These are phyloP conservation scores for Dichotomocladium elegans DNA, from an alignment of 371 early-diverging fungal genomes.

Conservation along the genomic window DNA sequence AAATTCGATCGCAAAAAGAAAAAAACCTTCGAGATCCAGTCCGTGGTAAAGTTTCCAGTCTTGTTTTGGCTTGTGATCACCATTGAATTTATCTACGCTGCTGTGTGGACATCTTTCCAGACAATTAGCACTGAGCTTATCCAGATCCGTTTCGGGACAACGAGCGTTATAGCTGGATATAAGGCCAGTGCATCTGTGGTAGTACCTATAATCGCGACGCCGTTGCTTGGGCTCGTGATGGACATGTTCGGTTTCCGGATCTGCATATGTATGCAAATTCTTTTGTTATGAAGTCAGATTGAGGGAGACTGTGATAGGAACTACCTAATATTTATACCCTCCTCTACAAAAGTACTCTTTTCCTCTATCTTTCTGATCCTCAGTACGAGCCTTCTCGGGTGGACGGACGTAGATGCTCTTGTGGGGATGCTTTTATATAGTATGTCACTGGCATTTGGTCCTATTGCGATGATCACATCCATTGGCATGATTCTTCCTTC, in stretches of 20 bases:
- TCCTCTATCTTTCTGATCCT: constrained; percentile 42
- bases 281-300: too few species aligned
- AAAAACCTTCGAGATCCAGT: constrained; percentile 35
- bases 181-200: constrained; percentile 48
- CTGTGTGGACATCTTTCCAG: constrained; percentile 57
- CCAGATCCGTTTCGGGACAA: constrained; percentile 33
- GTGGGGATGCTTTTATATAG: constrained; percentile 48
- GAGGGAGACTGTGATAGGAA: too few species aligned
- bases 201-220: constrained; percentile 53
- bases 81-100: constrained; percentile 46
- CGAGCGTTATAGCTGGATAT: constrained; percentile 46
- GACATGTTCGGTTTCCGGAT: constrained; percentile 48
- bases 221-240: constrained; percentile 50
- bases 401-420: constrained; percentile 32
- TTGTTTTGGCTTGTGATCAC: constrained; percentile 45
- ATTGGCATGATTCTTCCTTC: constrained; percentile 47
- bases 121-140: constrained; percentile 47
- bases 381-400: constrained; percentile 36
- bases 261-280: constrained; percentile 15
- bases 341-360: constrained; percentile 13
- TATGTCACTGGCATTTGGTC: constrained; percentile 50
- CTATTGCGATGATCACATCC: constrained; percentile 49
- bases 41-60: constrained; percentile 41
- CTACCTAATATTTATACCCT: background rate
- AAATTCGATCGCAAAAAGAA: constrained; percentile 23